Percentiles rank a stretch among this genome's conserved stretches.
phyloP scores from a whole-genome alignment of 1,284 basidiomycete genomes.

The Rhizoctonia solani region DNA sequence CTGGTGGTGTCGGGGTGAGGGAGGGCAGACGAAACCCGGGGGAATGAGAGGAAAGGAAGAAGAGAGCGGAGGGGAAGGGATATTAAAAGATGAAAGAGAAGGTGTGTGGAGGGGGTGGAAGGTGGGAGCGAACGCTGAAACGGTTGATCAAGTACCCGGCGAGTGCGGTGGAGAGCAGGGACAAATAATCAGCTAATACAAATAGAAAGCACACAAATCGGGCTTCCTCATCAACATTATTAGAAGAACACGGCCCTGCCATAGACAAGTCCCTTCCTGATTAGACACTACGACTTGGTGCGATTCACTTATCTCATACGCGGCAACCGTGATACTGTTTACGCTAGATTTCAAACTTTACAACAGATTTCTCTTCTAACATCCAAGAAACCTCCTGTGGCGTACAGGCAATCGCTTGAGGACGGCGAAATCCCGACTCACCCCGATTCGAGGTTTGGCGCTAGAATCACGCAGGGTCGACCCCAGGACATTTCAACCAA shows the following conservation, averaged over 20 bases:
- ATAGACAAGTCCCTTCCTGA: not conserved
- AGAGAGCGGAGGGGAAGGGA: constrained; percentile 1
- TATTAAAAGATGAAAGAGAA: too few species aligned
- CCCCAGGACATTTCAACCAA: not conserved
- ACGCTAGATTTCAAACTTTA: too few species aligned
- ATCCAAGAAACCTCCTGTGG: too few species aligned
- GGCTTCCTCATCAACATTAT: not conserved
- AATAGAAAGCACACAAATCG: constrained; percentile 10
- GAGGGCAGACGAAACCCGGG: not conserved
- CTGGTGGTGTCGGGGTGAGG: not conserved
- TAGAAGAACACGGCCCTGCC: constrained; percentile 6
- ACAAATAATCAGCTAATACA: not conserved
- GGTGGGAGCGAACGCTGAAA: not conserved
- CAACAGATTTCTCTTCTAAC: too few species aligned
- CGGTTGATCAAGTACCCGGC: not conserved
- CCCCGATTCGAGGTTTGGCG: too few species aligned
- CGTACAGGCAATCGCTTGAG: too few species aligned
- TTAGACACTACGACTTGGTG: too few species aligned
- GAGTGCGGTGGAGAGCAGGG: not conserved
- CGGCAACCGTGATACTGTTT: too few species aligned
- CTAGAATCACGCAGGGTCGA: not conserved
- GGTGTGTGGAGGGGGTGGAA: constrained; percentile 7
- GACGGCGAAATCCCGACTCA: too few species aligned
- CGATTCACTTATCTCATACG: too few species aligned
- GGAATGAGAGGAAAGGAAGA: too few species aligned